A percentile compares a stretch with the other conserved stretches of the same genome.
These are phyloP conservation scores for Marchantia paleacea DNA, from an alignment of 225 moss, liverwort and hornwort species.

Conservation along the genomic window DNA sequence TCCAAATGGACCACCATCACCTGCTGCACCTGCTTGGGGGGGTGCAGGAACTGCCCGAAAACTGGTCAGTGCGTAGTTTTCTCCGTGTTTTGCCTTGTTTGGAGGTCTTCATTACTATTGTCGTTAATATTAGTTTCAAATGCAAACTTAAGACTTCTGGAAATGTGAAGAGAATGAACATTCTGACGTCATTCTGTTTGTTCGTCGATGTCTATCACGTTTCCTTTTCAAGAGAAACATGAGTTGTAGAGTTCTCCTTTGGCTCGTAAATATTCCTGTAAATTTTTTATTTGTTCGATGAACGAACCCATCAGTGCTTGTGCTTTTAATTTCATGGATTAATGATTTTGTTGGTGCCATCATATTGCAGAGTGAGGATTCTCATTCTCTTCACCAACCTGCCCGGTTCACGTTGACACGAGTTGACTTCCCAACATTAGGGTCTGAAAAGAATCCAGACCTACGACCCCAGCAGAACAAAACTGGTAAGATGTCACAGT, in stretches of 20 bases:
- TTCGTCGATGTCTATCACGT: not conserved
- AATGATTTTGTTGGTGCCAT: not conserved
- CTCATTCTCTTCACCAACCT: conserved; percentile 69
- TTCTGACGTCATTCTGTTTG: not conserved
- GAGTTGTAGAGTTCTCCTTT: too few relatives aligned
- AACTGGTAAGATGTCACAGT: conserved; percentile 18
- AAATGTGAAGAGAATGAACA: too few relatives aligned
- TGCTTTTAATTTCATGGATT: not conserved
- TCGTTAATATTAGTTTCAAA: too few relatives aligned
- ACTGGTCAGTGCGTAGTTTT: conserved; percentile 45
- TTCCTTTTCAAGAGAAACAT: too few relatives aligned
- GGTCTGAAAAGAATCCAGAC: conserved; percentile 97
- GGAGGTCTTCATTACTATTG: not conserved
- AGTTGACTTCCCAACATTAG: conserved; percentile 92
- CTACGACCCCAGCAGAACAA: conserved; percentile 96
- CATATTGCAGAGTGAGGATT: conserved; percentile 66
- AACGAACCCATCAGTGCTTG: not conserved
- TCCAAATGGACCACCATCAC: conserved; percentile 36
- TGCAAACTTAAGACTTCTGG: too few relatives aligned
- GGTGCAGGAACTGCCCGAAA: conserved; percentile 62
- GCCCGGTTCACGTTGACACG: conserved; percentile 86
- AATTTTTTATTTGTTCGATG: not conserved
- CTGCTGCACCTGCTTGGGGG: conserved; percentile 67
- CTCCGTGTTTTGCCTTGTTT: not conserved
- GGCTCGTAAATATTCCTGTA: too few relatives aligned